These are phyloP conservation scores for Symbiodinium pilosum DNA, from an alignment of 73 alveolate species.

Conservation along the genomic window DNA sequence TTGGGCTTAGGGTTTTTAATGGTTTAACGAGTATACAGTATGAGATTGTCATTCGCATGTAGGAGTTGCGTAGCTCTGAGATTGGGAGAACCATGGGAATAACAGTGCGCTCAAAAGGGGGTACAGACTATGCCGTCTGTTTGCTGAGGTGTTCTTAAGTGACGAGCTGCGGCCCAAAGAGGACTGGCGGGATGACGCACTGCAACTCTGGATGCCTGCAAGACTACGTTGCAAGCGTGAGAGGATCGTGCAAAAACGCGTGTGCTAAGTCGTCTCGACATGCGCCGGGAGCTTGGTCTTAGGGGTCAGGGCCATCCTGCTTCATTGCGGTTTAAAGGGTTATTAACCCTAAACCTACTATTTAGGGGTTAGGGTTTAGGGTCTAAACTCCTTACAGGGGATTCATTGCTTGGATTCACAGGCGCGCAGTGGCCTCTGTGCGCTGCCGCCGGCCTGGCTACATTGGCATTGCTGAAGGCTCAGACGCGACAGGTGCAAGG, in stretches of 20 bases:
- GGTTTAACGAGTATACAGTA: too few relatives aligned
- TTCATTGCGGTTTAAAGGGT: background rate
- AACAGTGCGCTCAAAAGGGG: too few relatives aligned
- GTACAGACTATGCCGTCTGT: background rate
- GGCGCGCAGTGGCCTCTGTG: slow-evolving; percentile 70
- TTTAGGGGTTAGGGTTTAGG: too few relatives aligned
- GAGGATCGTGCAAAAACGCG: slow-evolving; percentile 71
- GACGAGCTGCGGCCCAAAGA: slow-evolving; percentile 82
- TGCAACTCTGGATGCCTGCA: background rate
- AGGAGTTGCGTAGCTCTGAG: too few relatives aligned
- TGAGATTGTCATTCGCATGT: too few relatives aligned
- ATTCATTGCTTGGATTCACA: background rate
- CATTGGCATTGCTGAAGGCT: slow-evolving; percentile 26
- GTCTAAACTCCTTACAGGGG: too few relatives aligned
- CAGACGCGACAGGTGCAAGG: background rate
- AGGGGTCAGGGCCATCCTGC: too few relatives aligned
- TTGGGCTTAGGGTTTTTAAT: too few relatives aligned
- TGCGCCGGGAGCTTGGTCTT: background rate
- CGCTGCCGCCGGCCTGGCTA: slow-evolving; percentile 45
- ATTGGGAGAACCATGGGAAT: too few relatives aligned
- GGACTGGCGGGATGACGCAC: background rate
- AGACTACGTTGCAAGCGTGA: background rate
- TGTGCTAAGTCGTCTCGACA: slow-evolving; percentile 36
- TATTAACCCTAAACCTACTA: background rate
- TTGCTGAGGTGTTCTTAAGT: slow-evolving; percentile 30